A percentile compares a stretch with the other conserved stretches of the same genome.
These are phyloP conservation scores for Phytophthora rubi DNA, from an alignment of 352 stramenopile species.

Conservation along the genomic window DNA sequence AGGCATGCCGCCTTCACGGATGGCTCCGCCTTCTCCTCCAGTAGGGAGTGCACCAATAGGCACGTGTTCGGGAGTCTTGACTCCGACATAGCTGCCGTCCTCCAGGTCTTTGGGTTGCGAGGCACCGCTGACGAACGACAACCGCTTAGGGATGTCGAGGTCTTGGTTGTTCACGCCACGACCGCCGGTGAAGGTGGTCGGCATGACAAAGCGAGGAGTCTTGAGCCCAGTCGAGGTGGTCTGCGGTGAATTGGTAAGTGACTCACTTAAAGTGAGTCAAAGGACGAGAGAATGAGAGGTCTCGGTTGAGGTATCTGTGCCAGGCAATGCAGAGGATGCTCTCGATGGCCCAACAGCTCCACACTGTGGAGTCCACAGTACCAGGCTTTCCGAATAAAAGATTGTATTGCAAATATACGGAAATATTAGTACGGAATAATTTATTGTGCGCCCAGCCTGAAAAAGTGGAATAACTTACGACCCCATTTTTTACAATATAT, in stretches of 20 bases:
- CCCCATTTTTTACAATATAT: too few relatives aligned
- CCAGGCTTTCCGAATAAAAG: too few relatives aligned
- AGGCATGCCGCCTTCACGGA: constrained; percentile 37
- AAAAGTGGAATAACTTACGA: too few relatives aligned
- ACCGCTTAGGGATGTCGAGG: constrained; percentile 27
- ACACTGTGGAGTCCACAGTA: too few relatives aligned
- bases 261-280: too few relatives aligned
- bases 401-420: too few relatives aligned
- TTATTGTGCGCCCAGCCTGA: too few relatives aligned
- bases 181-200: constrained; percentile 21
- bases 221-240: not conserved
- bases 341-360: too few relatives aligned
- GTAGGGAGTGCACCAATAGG: constrained; percentile 6
- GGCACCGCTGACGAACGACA: constrained; percentile 48
- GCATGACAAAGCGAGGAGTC: constrained; percentile 31
- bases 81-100: constrained; percentile 29
- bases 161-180: constrained; percentile 12
- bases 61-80: constrained; percentile 33
- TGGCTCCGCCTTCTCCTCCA: constrained; percentile 33
- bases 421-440: too few relatives aligned
- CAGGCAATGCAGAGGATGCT: too few relatives aligned
- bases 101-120: constrained; percentile 29
- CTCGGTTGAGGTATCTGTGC: too few relatives aligned
- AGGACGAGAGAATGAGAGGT: too few relatives aligned
- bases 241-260: not conserved